Evolutionary conservation across 306 rosid genomes (phyloP).

Genomic region (Delonix regia): DNA sequence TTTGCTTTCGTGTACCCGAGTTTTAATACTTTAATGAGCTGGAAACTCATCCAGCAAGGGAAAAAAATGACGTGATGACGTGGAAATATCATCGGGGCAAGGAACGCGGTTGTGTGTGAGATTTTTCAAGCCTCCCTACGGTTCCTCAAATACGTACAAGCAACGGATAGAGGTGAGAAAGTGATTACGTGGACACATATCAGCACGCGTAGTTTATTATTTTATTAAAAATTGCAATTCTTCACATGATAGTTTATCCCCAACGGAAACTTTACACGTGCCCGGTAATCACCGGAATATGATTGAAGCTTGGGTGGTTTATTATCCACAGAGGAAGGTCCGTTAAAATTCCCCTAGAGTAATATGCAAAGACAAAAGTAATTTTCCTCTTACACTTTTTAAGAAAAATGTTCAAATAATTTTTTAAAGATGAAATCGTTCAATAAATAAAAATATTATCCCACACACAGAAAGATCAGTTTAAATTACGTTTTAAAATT

Average conservation of each 20-base stretch:
- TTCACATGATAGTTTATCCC: background rate
- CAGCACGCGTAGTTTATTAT: background rate
- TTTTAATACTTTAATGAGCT: background rate
- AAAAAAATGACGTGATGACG: background rate
- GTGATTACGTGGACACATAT: background rate
- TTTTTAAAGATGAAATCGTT: too few species aligned
- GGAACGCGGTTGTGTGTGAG: conserved; percentile 35
- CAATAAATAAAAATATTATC: too few species aligned
- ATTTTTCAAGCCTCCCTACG: background rate
- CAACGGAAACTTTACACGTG: background rate
- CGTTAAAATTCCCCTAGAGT: background rate
- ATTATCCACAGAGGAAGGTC: background rate
- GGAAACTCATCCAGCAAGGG: background rate
- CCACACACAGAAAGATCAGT: too few species aligned
- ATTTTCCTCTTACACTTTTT: too few species aligned
- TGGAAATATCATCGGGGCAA: background rate
- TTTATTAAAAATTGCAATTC: too few species aligned
- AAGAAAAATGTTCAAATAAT: too few species aligned
- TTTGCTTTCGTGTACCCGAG: background rate
- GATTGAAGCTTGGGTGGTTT: background rate
- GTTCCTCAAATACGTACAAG: background rate
- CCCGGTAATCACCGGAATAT: background rate
- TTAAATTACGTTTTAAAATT: too few species aligned
- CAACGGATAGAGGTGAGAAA: conserved; percentile 11
- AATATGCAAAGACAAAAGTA: too few species aligned